These are phyloP conservation scores for Bruguiera gymnorhiza DNA, from an alignment of 345 rosid species.

Conservation along the genomic window DNA sequence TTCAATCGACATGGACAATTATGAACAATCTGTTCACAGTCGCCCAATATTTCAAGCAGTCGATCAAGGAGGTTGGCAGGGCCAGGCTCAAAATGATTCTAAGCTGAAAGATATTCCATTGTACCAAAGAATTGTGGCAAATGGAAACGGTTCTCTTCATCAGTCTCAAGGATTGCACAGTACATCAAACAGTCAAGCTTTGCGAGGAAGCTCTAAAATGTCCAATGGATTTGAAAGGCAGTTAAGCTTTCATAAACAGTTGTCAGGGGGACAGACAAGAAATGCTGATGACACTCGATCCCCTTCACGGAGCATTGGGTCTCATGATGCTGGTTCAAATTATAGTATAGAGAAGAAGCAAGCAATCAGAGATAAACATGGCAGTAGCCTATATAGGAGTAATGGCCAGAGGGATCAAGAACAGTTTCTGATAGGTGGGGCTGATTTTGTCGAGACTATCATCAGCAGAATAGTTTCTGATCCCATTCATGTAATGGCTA, in stretches of 20 bases:
- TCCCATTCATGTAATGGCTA: constrained; percentile 68
- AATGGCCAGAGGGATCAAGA: constrained; percentile 58
- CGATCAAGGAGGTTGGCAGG: constrained; percentile 61
- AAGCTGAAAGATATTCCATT: constrained; percentile 62
- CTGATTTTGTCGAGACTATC: constrained; percentile 68
- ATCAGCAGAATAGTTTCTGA: constrained; percentile 65
- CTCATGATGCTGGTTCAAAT: constrained; percentile 63
- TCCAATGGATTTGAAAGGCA: constrained; percentile 63
- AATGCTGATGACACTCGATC: constrained; percentile 50
- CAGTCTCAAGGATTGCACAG: constrained; percentile 53
- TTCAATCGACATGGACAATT: constrained; percentile 57
- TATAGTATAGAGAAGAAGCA: constrained; percentile 62
- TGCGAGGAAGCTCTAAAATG: constrained; percentile 52
- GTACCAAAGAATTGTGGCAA: constrained; percentile 59
- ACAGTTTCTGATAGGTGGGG: constrained; percentile 49
- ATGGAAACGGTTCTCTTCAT: constrained; percentile 56
- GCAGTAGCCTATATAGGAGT: constrained; percentile 56
- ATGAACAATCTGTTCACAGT: constrained; percentile 94
- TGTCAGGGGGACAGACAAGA: constrained; percentile 29
- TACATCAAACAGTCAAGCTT: constrained; percentile 42
- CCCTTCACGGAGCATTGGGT: constrained; percentile 60
- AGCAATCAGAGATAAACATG: constrained; percentile 46
- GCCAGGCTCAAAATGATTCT: constrained; percentile 61
- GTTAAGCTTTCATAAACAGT: constrained; percentile 57
- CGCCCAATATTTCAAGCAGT: constrained; percentile 84